Percentiles rank a stretch among this genome's conserved stretches.
Conservation (phyloP, 352 stramenopile genomes). For the Aphanomyces stellatus region DNA sequence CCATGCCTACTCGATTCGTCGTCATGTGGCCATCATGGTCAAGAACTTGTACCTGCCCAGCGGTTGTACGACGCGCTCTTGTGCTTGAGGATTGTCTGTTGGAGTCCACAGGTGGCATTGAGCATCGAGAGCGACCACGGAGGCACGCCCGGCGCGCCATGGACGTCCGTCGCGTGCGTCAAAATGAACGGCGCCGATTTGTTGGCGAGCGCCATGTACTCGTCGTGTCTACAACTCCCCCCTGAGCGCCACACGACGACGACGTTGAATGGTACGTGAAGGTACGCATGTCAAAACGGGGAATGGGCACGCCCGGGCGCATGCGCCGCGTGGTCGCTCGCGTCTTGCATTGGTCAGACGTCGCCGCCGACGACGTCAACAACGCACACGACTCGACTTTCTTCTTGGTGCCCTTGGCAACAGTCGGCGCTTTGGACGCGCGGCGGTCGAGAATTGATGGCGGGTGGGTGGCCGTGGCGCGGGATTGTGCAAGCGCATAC, state of each 20-base stretch:
- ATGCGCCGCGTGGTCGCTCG: too few species aligned
- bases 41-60: conserved; percentile 22
- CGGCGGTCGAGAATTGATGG: too few species aligned
- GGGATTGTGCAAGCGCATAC: too few species aligned
- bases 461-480: too few species aligned
- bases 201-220: conserved; percentile 23
- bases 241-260: background rate
- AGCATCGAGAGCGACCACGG: conserved; percentile 23
- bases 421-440: too few species aligned
- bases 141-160: conserved; percentile 23
- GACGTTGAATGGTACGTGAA: background rate
- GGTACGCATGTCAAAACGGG: background rate
- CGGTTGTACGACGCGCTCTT: background rate
- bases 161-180: conserved; percentile 18
- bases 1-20: background rate
- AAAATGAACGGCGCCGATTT: conserved; percentile 30
- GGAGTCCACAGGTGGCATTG: conserved; percentile 13
- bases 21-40: background rate
- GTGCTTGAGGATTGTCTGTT: background rate
- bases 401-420: too few species aligned
- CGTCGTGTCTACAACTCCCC: conserved; percentile 4
- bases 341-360: too few species aligned
- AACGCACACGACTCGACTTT: too few species aligned
- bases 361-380: too few species aligned
- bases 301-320: background rate